phyloP scores from a whole-genome alignment of 1,284 basidiomycete species.

The Meira nashicola region DNA sequence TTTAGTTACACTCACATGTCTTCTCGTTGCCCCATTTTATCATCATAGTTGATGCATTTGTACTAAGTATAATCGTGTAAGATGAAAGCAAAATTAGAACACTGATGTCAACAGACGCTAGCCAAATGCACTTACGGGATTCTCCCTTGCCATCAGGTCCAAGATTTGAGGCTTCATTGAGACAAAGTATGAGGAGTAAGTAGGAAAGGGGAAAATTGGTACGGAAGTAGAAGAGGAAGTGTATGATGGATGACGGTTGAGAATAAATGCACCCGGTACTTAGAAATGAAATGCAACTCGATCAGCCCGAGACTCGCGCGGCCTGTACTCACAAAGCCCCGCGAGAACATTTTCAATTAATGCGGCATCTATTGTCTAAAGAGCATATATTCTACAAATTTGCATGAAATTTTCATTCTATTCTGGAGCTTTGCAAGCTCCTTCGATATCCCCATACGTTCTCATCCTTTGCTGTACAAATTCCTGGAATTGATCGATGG shows the following conservation, averaged over 20 bases:
- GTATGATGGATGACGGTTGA: too few relatives aligned
- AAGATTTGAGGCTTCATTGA: not conserved
- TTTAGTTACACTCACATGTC: not conserved
- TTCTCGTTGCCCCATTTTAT: not conserved
- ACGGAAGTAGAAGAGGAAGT: not conserved
- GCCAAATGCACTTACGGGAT: too few relatives aligned
- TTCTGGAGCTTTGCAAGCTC: constrained; percentile 25
- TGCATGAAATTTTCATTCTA: not conserved
- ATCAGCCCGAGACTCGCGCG: not conserved
- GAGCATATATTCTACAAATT: not conserved
- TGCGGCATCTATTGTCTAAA: not conserved
- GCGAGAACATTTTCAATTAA: not conserved
- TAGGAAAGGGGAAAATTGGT: not conserved
- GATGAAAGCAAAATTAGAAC: not conserved
- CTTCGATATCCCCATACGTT: constrained; percentile 47
- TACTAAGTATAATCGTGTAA: not conserved
- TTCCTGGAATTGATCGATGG: constrained; percentile 47
- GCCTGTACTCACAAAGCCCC: not conserved
- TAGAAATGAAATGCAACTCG: not conserved
- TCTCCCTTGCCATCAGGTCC: not conserved
- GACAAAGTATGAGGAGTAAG: not conserved
- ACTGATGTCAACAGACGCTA: not conserved
- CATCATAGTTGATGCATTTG: not conserved
- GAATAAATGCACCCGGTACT: too few relatives aligned
- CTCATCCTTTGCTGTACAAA: constrained; percentile 51